These are phyloP conservation scores for Carex pumila DNA, from an alignment of 176 grass and related monocot species.

Conservation along the genomic window DNA sequence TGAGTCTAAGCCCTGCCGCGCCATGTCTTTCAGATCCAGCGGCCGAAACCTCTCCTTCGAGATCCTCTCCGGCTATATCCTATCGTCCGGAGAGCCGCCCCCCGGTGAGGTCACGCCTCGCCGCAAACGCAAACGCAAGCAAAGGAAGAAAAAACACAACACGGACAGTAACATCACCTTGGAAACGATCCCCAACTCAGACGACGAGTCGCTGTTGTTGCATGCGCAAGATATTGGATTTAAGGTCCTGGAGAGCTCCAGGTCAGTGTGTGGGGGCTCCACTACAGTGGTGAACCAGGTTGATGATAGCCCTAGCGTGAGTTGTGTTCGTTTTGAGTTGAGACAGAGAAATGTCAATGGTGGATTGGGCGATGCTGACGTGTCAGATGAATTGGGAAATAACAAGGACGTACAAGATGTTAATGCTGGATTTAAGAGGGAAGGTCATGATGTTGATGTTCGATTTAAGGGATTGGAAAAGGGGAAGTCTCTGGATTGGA, in stretches of 20 bases:
- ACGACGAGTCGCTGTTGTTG: not conserved
- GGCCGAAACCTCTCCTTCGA: conserved; percentile 68
- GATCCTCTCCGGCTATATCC: conserved; percentile 50
- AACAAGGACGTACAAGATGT: conserved; percentile 49
- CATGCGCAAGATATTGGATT: conserved; percentile 29
- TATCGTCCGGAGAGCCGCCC: conserved; percentile 25
- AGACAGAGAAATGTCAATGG: conserved; percentile 68
- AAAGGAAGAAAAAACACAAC: conserved; percentile 20
- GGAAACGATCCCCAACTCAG: not conserved
- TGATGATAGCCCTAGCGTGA: conserved; percentile 38
- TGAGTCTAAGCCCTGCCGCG: not conserved
- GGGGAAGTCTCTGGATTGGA: conserved; percentile 79
- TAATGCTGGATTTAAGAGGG: conserved; percentile 31
- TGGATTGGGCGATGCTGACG: conserved; percentile 19
- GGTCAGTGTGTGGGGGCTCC: conserved; percentile 34
- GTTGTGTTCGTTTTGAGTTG: conserved; percentile 58
- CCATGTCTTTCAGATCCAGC: conserved; percentile 59
- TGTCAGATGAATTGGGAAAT: conserved; percentile 18
- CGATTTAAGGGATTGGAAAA: conserved; percentile 58
- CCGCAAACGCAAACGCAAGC: conserved; percentile 46
- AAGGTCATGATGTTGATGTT: conserved; percentile 28
- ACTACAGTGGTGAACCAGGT: conserved; percentile 25
- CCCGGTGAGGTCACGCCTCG: conserved; percentile 32
- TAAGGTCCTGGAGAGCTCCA: conserved; percentile 37
- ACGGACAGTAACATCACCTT: conserved; percentile 11